phyloP scores from a whole-genome alignment of 805 yeast species.

The Yarrowia osloensis region DNA sequence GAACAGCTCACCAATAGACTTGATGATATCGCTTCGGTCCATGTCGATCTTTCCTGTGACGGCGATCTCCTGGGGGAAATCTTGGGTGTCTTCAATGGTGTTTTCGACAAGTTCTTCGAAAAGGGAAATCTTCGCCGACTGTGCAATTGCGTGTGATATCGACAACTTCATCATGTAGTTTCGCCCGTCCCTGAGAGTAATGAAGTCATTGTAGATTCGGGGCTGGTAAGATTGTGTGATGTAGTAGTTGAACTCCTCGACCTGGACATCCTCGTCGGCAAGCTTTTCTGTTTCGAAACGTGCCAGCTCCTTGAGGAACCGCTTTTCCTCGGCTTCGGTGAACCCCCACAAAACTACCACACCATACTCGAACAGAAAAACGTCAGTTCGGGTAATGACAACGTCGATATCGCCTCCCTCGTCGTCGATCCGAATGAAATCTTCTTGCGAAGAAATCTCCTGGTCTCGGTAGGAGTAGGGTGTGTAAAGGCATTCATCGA shows the following conservation, averaged over 20 bases:
- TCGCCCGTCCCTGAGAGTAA: slow-evolving; percentile 83
- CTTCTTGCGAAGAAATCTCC: slow-evolving; percentile 35
- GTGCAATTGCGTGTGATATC: slow-evolving; percentile 94
- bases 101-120: slow-evolving; percentile 96
- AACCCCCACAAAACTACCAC: slow-evolving; percentile 98
- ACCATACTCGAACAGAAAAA: slow-evolving; percentile 92
- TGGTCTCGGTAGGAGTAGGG: slow-evolving; percentile 61
- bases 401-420: slow-evolving; percentile 95
- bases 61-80: slow-evolving; percentile 95
- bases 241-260: slow-evolving; percentile 93
- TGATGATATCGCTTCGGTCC: slow-evolving; percentile 95
- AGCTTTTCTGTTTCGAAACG: slow-evolving; percentile 86
- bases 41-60: slow-evolving; percentile 91
- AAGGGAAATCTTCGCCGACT: slow-evolving; percentile 89
- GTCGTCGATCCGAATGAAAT: slow-evolving; percentile 69
- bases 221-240: slow-evolving; percentile 94
- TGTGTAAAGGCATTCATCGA: slow-evolving; percentile 93
- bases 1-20: slow-evolving; percentile 92
- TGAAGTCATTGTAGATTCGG: slow-evolving; percentile 92
- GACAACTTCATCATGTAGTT: slow-evolving; percentile 91
- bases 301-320: slow-evolving; percentile 82
- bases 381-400: slow-evolving; percentile 64
- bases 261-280: slow-evolving; percentile 86
- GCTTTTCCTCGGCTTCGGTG: slow-evolving; percentile 75
- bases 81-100: slow-evolving; percentile 96